Evolutionary conservation across 768 basidiomycete species (phyloP), one percentile per base, ranked within the genome.

Genomic region (Macrocybe gigantea): DNA sequence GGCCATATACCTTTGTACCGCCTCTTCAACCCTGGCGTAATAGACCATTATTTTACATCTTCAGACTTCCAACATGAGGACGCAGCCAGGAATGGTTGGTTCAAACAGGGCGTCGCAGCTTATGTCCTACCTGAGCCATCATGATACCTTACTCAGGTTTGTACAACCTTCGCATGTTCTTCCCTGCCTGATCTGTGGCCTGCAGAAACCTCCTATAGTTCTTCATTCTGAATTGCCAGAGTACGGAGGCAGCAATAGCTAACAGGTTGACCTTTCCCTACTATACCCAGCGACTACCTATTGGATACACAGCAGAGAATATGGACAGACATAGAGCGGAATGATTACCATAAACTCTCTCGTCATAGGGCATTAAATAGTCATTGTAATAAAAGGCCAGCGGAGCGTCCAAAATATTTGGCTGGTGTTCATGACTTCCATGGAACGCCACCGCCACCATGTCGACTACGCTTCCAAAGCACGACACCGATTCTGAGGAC

Each of bases 401-500:
- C 22, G 4, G 22, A 22, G 22, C 22, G 22, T 22, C 22, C 22
- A 22, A 22, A 22, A 22, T 22, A 22, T 22, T 22, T 22, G 22
- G 22, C 22, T 22, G 4, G 22, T 22, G 22, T 22, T 22, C 22
- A 22, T 22, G 22, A 4, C 22, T 22, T 22, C 22, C 22, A 22
- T 22, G 22, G 22, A 22, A 22, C 22, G 22, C 22, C 22, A 22
- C 22, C 22, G 22, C 22, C 39, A 51, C 37, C 33, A 54, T 57
- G 49, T 49, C 54, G 7, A 46, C 52, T 22, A 43, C 38, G 31
- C 38, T 38, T 6, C 41, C 32, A 36, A 13, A 33, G 13, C 34
- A 38, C 31, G 59, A 72, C 48, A 78, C 78, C 3, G 84, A 85
- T 56, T 82, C 80, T 15, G 84, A 84, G 56, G 78, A 83, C 50